These are phyloP conservation scores for Arabidopsis suecica DNA, from an alignment of 345 rosid species.

Conservation along the genomic window DNA sequence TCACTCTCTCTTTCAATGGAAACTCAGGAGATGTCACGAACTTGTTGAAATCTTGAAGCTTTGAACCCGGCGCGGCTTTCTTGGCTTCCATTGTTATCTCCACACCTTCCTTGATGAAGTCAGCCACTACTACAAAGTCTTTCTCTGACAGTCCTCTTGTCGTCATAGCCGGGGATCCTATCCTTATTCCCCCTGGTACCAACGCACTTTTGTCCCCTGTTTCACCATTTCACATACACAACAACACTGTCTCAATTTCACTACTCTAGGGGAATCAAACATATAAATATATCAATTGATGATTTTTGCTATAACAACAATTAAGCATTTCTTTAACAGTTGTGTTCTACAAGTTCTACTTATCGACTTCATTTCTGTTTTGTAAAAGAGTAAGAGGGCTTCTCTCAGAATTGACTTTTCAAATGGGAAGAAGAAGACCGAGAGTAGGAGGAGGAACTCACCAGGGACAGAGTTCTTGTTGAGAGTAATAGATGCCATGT, in stretches of 20 bases:
- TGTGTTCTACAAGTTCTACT: not conserved
- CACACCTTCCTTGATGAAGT: slow-evolving; percentile 85
- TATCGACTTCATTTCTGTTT: not conserved
- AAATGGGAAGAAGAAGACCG: not conserved
- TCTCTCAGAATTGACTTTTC: not conserved
- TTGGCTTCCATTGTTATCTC: slow-evolving; percentile 74
- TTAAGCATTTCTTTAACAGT: not conserved
- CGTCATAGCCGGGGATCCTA: slow-evolving; percentile 95
- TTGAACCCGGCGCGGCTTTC: slow-evolving; percentile 57
- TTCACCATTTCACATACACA: slow-evolving; percentile 30
- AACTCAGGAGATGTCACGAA: slow-evolving; percentile 64
- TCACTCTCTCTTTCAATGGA: slow-evolving; percentile 56
- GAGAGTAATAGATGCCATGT: slow-evolving; percentile 89
- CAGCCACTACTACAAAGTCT: slow-evolving; percentile 73
- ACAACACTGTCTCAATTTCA: not conserved
- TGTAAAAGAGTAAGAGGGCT: no score
- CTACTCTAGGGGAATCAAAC: not conserved
- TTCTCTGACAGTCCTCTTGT: slow-evolving; percentile 80
- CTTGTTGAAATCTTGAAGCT: slow-evolving; percentile 85
- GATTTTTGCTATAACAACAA: not conserved
- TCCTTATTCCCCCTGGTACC: slow-evolving; percentile 93
- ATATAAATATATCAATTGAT: not conserved
- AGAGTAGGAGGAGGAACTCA: slow-evolving; percentile 35
- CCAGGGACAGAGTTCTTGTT: slow-evolving; percentile 97
- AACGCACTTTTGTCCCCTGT: slow-evolving; percentile 89